Base-by-base conservation (phyloP, 805 yeast genomes). In the Ogataea paraovalis region DNA sequence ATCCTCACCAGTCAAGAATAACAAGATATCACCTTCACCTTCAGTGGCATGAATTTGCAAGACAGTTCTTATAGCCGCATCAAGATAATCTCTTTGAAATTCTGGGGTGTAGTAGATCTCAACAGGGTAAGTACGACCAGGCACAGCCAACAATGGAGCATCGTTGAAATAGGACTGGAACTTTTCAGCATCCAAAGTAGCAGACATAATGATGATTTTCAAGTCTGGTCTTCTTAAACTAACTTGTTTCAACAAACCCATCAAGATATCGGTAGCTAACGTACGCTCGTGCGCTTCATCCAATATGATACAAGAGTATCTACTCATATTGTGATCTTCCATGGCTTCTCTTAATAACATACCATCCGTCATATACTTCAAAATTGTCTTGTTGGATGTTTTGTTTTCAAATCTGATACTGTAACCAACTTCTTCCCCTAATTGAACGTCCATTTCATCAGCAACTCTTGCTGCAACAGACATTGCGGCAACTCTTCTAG, bases 251-350 rank as follows among this genome's bases (percentile, higher is more conserved):
- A 92, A 70, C 51, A 92, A 72, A 51, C 98, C 98, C 98, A 92
- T 92, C 56, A 92, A 72, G 50, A 92, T 92, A 78, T 92, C 99
- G 0, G 99, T 92, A 32, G 98, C 89, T 58, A 92, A 75, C 0
- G 99, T 94, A 67, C 99, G 84, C 70, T 92, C 99, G 72, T 92
- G 99, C 41, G 98, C 98, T 73, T 92, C 99, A 77, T 92, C 99
- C 51, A 92, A 73, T 54, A 92, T 89, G 51, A 92, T 87, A 60
- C 96, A 92, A 16, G 96, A 85, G 67, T 92, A 92, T 55, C 85
- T 75, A 4, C 72, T 69, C 65, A 92, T 74, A 50, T 83, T 79
- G 57, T 89, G 97, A 65, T 92, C 99, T 55, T 86, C 94, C 98
- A 94, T 91, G 25, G 97, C 97, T 70, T 92, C 99, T 62, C 97